Conservation (phyloP, 306 rosid species). For the Cicer pinnatifidum region DNA sequence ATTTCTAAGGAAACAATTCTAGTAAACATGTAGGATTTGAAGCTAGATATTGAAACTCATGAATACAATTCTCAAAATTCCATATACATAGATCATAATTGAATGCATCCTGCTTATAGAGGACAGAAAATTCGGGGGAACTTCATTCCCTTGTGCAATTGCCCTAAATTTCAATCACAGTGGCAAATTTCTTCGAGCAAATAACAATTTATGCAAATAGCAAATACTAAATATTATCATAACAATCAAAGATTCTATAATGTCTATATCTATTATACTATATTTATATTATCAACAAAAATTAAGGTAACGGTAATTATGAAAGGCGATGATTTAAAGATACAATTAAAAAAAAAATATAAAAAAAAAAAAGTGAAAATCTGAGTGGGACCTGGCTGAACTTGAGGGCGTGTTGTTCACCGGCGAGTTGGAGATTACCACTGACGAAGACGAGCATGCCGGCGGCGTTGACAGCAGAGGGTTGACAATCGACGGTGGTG, state of each 20-base stretch:
- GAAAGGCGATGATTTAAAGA: background rate
- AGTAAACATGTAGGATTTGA: background rate
- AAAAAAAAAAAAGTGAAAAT: background rate
- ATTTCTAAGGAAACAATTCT: background rate
- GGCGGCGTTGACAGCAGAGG: slow-evolving; percentile 76
- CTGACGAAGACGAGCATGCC: slow-evolving; percentile 98
- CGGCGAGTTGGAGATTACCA: slow-evolving; percentile 91
- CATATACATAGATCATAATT: background rate
- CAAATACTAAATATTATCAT: background rate
- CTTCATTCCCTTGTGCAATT: background rate
- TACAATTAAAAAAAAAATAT: background rate
- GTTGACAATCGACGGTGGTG: slow-evolving; percentile 91
- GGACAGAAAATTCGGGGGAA: slow-evolving; percentile 1
- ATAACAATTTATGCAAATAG: background rate
- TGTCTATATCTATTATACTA: background rate
- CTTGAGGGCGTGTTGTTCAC: slow-evolving; percentile 90
- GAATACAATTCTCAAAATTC: background rate
- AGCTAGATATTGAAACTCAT: slow-evolving; percentile 11
- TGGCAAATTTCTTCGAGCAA: background rate
- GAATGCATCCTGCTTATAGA: background rate
- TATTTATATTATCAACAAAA: background rate
- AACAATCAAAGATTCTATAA: background rate
- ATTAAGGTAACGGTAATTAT: background rate
- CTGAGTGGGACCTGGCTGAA: slow-evolving; percentile 79
- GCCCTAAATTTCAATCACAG: background rate